Conservation (phyloP, 2,329 filamentous ascomycete species). For the Cladosporium sp. region DNA sequence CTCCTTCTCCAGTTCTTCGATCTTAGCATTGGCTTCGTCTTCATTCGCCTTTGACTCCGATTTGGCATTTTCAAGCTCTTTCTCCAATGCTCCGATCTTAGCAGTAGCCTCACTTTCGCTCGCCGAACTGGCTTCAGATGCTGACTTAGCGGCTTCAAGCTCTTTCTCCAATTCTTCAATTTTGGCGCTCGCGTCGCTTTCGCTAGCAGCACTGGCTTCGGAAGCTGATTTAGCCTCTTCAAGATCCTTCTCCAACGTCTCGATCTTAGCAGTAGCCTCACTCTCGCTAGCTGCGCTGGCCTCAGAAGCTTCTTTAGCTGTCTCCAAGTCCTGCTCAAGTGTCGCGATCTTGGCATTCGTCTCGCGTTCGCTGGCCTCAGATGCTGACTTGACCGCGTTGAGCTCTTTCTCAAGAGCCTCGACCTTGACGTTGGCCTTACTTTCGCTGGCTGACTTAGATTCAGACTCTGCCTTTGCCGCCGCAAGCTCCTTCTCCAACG, state of each 20-base stretch:
- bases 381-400: slow-evolving; percentile 18
- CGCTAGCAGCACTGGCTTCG: not conserved
- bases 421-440: not conserved
- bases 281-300: slow-evolving; percentile 10
- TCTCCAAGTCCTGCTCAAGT: not conserved
- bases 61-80: slow-evolving; percentile 22
- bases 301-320: slow-evolving; percentile 15
- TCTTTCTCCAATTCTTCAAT: slow-evolving; percentile 24
- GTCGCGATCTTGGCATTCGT: not conserved
- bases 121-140: not conserved
- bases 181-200: not conserved
- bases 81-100: slow-evolving; percentile 20
- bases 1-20: slow-evolving; percentile 25
- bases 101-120: not conserved
- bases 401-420: slow-evolving; percentile 27
- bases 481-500: slow-evolving; percentile 28
- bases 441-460: slow-evolving; percentile 9
- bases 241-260: not conserved
- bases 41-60: not conserved
- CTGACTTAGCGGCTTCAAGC: slow-evolving; percentile 18
- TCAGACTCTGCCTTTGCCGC: slow-evolving; percentile 17
- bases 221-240: not conserved
- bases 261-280: not conserved
- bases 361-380: slow-evolving; percentile 11
- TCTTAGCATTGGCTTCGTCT: not conserved